Evolutionary conservation across 257 asterid species (phyloP).

Genomic region (Nicotiana paniculata): DNA sequence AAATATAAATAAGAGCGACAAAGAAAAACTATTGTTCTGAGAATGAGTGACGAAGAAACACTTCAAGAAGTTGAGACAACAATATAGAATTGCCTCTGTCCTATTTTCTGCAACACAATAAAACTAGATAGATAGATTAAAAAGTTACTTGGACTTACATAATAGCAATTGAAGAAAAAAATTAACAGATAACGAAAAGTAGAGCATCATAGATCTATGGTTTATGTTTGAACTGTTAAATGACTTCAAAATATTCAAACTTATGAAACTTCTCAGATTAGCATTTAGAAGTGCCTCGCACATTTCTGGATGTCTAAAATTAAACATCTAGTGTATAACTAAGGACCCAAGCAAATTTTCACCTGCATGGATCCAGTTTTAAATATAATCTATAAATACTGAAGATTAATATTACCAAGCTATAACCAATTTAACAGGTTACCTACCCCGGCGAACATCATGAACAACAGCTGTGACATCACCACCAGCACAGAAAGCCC

Average conservation of each 20-base stretch:
- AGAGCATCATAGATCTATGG: background rate
- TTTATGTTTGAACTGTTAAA: background rate
- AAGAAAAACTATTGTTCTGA: background rate
- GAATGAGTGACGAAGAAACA: background rate
- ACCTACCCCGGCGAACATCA: slow-evolving; percentile 55
- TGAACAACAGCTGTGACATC: slow-evolving; percentile 81
- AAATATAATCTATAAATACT: background rate
- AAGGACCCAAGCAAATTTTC: background rate
- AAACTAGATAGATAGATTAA: background rate
- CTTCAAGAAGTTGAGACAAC: background rate
- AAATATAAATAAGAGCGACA: background rate
- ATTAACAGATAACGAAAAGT: background rate
- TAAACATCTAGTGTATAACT: background rate
- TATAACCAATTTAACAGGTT: background rate
- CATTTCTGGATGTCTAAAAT: background rate
- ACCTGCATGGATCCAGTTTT: background rate
- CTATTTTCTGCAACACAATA: background rate
- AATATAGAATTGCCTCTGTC: background rate
- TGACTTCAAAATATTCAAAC: background rate
- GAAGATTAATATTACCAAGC: background rate
- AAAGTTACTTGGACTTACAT: background rate
- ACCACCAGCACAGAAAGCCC: slow-evolving; percentile 98
- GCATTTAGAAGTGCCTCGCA: background rate
- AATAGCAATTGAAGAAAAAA: background rate
- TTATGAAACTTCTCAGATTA: background rate